A percentile compares a stretch with the other conserved stretches of the same genome.
Evolutionary conservation across 1,284 basidiomycete genomes (phyloP).

Genomic region (Retiboletus fuscus): DNA sequence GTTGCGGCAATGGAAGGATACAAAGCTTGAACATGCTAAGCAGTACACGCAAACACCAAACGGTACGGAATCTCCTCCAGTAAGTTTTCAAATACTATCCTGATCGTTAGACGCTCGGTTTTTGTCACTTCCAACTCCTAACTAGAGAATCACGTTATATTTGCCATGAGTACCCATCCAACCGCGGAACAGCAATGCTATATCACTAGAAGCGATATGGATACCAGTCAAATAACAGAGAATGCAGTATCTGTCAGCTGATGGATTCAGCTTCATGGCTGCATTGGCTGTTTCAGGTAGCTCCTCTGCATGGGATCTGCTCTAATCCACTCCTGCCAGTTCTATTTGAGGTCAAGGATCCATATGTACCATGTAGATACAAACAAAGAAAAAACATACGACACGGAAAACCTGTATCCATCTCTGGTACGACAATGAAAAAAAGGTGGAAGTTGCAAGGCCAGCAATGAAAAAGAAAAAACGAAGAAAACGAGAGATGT

Average conservation of each 20-base stretch:
- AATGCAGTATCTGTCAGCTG: neutral
- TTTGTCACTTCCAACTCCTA: neutral
- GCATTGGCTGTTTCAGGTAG: neutral
- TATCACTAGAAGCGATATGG: neutral
- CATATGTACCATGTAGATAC: conserved; percentile 15
- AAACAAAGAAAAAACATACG: neutral
- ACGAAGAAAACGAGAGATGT: conserved; percentile 38
- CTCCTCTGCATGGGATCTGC: neutral
- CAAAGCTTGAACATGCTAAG: neutral
- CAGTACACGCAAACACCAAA: too few species aligned
- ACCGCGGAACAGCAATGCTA: neutral
- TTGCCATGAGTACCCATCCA: neutral
- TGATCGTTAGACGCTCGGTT: neutral
- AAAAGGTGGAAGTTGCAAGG: neutral
- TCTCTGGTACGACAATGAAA: neutral
- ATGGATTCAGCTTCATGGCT: neutral
- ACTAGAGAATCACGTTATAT: neutral
- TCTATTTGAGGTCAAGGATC: neutral
- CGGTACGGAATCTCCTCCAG: neutral
- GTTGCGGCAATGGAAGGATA: neutral
- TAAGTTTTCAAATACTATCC: conserved; percentile 23
- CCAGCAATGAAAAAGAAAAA: neutral
- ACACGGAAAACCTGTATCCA: conserved; percentile 1
- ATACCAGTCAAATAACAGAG: conserved; percentile 8
- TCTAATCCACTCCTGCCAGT: conserved; percentile 17